Percentiles rank a stretch among this genome's conserved stretches.
Evolutionary conservation across 495 filamentous ascomycete genomes (phyloP).

Genomic region (Schizothecium vesticola): DNA sequence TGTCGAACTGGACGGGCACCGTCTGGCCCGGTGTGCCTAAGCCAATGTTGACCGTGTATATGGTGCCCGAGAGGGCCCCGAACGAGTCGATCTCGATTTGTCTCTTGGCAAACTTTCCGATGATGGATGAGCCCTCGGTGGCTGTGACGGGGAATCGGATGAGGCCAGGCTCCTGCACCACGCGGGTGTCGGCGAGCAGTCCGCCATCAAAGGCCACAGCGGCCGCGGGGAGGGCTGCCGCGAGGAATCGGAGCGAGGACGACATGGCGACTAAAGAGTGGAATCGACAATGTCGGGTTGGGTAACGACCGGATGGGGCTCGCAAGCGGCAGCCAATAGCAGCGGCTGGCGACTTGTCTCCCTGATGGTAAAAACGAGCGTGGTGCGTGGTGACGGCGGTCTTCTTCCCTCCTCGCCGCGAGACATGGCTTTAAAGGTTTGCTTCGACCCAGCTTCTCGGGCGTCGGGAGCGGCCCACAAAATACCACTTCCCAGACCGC

Average conservation of each 20-base stretch:
- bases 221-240: conserved; percentile 11
- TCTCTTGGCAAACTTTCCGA: conserved; percentile 15
- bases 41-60: conserved; percentile 19
- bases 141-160: conserved; percentile 18
- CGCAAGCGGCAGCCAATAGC: too few relatives aligned
- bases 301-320: conserved; percentile 1
- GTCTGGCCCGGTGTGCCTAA: conserved; percentile 28
- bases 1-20: conserved; percentile 38
- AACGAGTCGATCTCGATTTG: conserved; percentile 6
- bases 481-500: too few relatives aligned
- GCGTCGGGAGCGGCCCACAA: too few relatives aligned
- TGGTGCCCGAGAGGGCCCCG: conserved; percentile 6
- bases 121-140: conserved; percentile 1
- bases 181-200: not conserved
- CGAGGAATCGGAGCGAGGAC: conserved; percentile 6
- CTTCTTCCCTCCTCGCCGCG: too few relatives aligned
- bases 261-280: conserved; percentile 7
- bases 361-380: too few relatives aligned
- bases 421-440: too few relatives aligned
- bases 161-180: conserved; percentile 15
- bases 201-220: not conserved
- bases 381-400: too few relatives aligned
- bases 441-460: too few relatives aligned
- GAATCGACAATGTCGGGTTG: not conserved
- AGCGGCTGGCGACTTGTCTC: too few relatives aligned